A percentile compares a stretch with the other conserved stretches of the same genome.
These are phyloP conservation scores for Kappamyces sp. DNA, from an alignment of 192 early-diverging fungal species.

Conservation along the genomic window DNA sequence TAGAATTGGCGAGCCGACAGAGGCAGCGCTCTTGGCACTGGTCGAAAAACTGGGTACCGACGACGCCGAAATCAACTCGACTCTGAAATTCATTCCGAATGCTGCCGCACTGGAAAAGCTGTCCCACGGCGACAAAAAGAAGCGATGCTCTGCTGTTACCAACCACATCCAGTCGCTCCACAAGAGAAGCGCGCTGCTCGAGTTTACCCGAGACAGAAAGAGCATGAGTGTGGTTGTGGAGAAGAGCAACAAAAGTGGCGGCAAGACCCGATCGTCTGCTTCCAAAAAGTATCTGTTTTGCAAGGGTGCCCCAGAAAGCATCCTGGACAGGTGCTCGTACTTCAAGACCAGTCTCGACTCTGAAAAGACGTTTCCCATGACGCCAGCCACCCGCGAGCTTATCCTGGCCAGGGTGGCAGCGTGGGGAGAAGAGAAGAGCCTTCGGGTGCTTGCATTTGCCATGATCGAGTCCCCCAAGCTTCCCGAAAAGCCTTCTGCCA, in stretches of 20 bases:
- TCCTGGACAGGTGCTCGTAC: conserved; percentile 78
- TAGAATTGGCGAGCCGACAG: conserved; percentile 95
- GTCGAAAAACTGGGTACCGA: conserved; percentile 89
- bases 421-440: conserved; percentile 68
- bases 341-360: conserved; percentile 44
- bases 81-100: conserved; percentile 23
- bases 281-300: conserved; percentile 56
- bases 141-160: conserved; percentile 59
- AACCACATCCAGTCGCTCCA: conserved; percentile 60
- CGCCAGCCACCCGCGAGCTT: conserved; percentile 48
- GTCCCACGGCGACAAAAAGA: conserved; percentile 18
- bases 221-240: conserved; percentile 91
- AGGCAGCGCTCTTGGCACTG: conserved; percentile 90
- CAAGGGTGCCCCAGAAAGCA: conserved; percentile 92
- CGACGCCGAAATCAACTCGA: conserved; percentile 60
- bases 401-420: conserved; percentile 61
- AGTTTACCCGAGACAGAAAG: conserved; percentile 97
- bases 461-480: conserved; percentile 71
- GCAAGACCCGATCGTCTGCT: conserved; percentile 9
- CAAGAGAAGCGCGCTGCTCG: conserved; percentile 65
- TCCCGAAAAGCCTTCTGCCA: conserved; percentile 48
- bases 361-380: conserved; percentile 55
- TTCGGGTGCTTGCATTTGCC: conserved; percentile 90
- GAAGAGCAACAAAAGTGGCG: neutral
- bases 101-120: conserved; percentile 20